Base-by-base conservation (phyloP, 768 basidiomycete species). In the Hygrocybe coccinea region DNA sequence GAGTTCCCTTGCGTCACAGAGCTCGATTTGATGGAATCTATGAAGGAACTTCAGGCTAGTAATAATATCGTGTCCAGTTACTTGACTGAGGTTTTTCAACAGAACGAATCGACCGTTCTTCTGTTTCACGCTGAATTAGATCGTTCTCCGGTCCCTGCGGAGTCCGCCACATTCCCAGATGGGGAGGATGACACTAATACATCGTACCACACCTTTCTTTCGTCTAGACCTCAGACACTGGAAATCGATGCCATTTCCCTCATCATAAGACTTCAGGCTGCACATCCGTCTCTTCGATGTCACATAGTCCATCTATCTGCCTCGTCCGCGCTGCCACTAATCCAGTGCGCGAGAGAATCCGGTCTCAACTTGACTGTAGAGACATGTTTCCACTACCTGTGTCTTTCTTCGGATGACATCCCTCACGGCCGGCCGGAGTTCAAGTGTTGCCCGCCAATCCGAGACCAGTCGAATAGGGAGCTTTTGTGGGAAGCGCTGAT, bases 291-390 rank as follows among this genome's bases (percentile, higher is more conserved):
- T 5, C 76, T 97, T 24, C 85, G 86, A 19, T 89, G 87, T 59
- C 95, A 99, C 72, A 91, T 99, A 59, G 95, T 98, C 45, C 95
- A 99, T 71, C 83, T 99, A 49, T 94, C 93, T 50, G 88, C 95
- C 4, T 79, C 94, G 4, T 75, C 79, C 19, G 91, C 93, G 5
- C 80, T 99, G 17, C 89, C 87, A 2, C 61, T 82, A 37, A 83
- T 98, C 57, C 81, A 82, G 39, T 75, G 80, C 46, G 93, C 94
- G 3, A 84, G 78, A 62, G 67, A 74, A 1, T 72, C 80, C 1
- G 83, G 87, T 0, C 70, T 83, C 34, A 84, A 85, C 8, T 73
- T 99, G 50, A 92, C 93, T 0, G 91, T 93, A 49, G 95, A 99
- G 76, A 99, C 95, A 1, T 97, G 95, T 70, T 97, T 95, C 73